Base-by-base conservation (phyloP, 164 flowering plant genomes). In the Liriodendron chinense region DNA sequence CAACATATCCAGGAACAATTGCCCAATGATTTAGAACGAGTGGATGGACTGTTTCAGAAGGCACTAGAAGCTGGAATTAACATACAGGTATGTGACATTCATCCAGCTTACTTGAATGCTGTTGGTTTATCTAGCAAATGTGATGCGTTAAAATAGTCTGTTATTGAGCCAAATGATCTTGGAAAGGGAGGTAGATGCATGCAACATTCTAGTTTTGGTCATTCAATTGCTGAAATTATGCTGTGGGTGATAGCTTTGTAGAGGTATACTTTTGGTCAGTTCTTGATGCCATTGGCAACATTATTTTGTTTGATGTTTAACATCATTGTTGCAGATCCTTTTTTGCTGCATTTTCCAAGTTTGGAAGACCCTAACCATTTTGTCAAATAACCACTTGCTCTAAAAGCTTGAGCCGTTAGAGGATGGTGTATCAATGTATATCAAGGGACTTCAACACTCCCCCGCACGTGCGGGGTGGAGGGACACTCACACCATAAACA, bases 1-100 rank as follows among this genome's bases (percentile, higher is more conserved):
- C 66, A 75, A 61, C 49, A 78, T 67, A 47, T 86, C 85, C 87
- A 95, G 99, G 98, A 93, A 10, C 96, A 95, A 76, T 77, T 96
- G 82, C 88, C 90, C 22, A 78, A 81, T 82, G 99, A 96, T 81
- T 75, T 90, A 20, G 84, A 81, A 12, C 86, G 98, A 78, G 99
- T 93, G 26, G 91, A 95, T 83, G 82, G 69, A 84, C 82, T 93
- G 47, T 95, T 95, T 82, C 84, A 82, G 47, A 86, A 87, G 74
- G 94, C 99, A 70, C 61, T 76, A 24, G 90, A 86, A 68, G 87
- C 87, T 82, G 98, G 97, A 82, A 88, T 96, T 59, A 69, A 74
- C 81, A 94, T 96, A 84, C 84, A 87, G 95, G 99, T 96, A 87
- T 77, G 9, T 78, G 57, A 23, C 57, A 28, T 74, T 66, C 64